Evolutionary conservation across 805 yeast species (phyloP), one percentile per base, ranked within the genome.

Genomic region (Osmozyma mogii): DNA sequence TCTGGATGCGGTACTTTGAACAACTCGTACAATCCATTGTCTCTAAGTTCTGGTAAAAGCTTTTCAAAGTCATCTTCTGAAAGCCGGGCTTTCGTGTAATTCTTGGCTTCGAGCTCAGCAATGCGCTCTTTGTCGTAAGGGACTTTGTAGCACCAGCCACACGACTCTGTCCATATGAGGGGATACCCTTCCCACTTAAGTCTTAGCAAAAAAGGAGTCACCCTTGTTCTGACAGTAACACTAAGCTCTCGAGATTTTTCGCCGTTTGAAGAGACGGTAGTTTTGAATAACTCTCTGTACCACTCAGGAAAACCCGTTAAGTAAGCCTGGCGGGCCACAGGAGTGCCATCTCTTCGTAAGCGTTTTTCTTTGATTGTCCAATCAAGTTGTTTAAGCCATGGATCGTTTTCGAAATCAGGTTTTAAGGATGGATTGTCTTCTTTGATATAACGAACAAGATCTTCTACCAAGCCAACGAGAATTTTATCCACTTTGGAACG

Each of bases 301-400:
- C 99, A 92, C 41, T 80, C 80, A 0, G 99, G 99, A 44, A 68
- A 84, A 0, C 96, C 97, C 0, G 95, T 94, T 27, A 84, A 49
- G 43, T 73, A 85, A 1, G 69, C 67, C 52, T 84, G 95, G 15
- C 71, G 75, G 31, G 84, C 82, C 15, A 61, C 68, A 1, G 84
- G 83, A 3, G 56, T 58, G 2, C 92, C 94, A 22, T 70, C 64
- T 47, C 84, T 84, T 9, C 78, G 83, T 24, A 75, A 39, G 30
- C 75, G 68, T 0, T 68, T 50, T 1, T 82, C 79, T 18, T 63
- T 64, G 2, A 79, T 58, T 0, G 75, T 70, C 99, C 99, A 92
- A 52, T 92, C 85, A 34, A 92, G 61, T 52, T 94, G 98, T 2
- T 68, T 63, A 22, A 88, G 61, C 98, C 98, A 94, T 0, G 94